Conservation (phyloP, 495 filamentous ascomycete species). For the Staphylotrichum longicolle region DNA sequence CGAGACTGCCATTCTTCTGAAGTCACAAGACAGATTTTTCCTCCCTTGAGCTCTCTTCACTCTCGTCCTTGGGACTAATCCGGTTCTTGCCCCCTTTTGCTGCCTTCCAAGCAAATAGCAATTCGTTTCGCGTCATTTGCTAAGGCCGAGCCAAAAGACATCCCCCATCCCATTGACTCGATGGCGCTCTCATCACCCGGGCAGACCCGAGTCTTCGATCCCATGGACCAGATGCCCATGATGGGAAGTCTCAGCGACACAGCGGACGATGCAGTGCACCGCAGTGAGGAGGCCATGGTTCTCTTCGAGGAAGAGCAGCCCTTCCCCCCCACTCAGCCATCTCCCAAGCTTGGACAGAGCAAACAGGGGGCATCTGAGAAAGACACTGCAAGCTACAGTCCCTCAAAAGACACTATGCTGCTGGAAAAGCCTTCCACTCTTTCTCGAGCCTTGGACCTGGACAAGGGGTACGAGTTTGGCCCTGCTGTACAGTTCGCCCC, state of each 20-base stretch:
- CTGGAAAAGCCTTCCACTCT: constrained; percentile 11
- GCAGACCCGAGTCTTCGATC: not conserved
- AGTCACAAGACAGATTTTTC: too few species aligned
- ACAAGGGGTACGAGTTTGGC: constrained; percentile 12
- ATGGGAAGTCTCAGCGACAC: not conserved
- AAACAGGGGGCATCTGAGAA: not conserved
- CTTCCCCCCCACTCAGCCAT: not conserved
- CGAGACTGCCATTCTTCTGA: too few species aligned
- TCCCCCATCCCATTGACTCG: not conserved
- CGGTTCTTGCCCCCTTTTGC: too few species aligned
- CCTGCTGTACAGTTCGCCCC: constrained; percentile 14
- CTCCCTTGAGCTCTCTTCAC: too few species aligned
- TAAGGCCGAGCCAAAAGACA: too few species aligned
- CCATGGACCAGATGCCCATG: not conserved
- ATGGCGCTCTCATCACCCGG: constrained; percentile 13
- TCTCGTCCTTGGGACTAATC: too few species aligned
- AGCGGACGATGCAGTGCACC: not conserved
- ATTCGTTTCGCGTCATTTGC: too few species aligned
- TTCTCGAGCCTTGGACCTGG: constrained; percentile 1
- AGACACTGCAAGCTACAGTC: not conserved
- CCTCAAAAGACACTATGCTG: constrained; percentile 13
- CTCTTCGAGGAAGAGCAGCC: not conserved
- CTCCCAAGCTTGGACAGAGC: not conserved
- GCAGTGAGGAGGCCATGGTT: not conserved
- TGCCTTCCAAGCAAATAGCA: too few species aligned